Conservation (phyloP, 768 basidiomycete species). For the Kwoniella europaea region DNA sequence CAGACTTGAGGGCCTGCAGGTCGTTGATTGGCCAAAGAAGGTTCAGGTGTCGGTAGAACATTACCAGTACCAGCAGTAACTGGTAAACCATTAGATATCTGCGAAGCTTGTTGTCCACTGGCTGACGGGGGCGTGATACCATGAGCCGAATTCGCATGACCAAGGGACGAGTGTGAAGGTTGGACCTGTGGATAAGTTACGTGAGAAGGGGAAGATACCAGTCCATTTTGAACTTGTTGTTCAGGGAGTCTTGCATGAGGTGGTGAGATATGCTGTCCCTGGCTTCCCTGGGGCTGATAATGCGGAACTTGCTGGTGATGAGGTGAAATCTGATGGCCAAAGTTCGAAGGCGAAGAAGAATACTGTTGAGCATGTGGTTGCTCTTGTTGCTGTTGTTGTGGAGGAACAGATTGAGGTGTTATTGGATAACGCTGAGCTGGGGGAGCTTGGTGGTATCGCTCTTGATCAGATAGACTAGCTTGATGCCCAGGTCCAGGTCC, state of each 20-base stretch:
- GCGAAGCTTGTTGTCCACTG: background rate
- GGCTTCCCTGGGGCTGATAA: background rate
- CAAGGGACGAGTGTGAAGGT: background rate
- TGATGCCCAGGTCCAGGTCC: conserved; percentile 8
- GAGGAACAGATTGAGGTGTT: conserved; percentile 2
- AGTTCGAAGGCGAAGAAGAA: background rate
- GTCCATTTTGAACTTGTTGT: background rate
- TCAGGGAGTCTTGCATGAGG: background rate
- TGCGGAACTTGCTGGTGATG: background rate
- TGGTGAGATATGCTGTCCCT: background rate
- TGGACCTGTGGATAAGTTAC: background rate
- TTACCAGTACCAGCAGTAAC: background rate
- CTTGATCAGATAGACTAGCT: conserved; percentile 9
- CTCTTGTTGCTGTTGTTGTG: background rate
- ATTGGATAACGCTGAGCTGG: background rate
- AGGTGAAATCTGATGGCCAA: background rate
- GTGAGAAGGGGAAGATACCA: background rate
- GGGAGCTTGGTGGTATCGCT: background rate
- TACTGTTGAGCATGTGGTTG: background rate
- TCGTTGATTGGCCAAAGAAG: background rate
- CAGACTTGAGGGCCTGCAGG: background rate
- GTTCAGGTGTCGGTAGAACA: background rate
- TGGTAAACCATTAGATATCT: background rate
- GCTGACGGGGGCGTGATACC: background rate
- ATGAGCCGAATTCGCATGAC: background rate